These are phyloP conservation scores for Phaeophleospora eucalypticola DNA, from an alignment of 2,329 filamentous ascomycete species.

Conservation along the genomic window DNA sequence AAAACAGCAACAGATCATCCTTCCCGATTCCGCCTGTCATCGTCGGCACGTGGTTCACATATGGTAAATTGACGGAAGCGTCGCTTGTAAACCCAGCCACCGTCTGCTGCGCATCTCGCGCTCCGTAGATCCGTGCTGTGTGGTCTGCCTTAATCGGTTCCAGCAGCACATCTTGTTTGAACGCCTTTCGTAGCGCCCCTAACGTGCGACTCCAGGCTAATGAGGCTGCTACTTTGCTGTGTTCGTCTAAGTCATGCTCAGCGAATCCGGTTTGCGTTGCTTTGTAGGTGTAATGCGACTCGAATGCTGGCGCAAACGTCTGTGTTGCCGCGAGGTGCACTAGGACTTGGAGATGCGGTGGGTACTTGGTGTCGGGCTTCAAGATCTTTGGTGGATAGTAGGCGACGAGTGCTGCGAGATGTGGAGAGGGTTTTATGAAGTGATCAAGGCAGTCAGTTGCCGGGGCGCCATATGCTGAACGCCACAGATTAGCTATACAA, in stretches of 20 bases:
- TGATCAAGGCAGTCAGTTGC: conserved; percentile 39
- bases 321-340: conserved; percentile 41
- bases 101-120: conserved; percentile 27
- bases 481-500: too few relatives aligned
- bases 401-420: conserved; percentile 38
- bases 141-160: conserved; percentile 37
- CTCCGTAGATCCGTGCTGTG: conserved; percentile 23
- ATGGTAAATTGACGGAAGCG: too few relatives aligned
- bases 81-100: conserved; percentile 30
- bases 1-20: conserved; percentile 47
- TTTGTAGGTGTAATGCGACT: conserved; percentile 37
- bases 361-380: conserved; percentile 36
- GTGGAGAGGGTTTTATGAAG: conserved; percentile 39
- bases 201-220: conserved; percentile 43
- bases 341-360: conserved; percentile 35
- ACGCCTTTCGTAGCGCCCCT: conserved; percentile 31
- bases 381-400: conserved; percentile 42
- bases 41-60: conserved; percentile 40
- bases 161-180: conserved; percentile 28
- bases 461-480: conserved; percentile 41
- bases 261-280: conserved; percentile 39
- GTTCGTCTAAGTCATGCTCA: conserved; percentile 38
- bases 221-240: conserved; percentile 38
- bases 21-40: conserved; percentile 42
- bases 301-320: conserved; percentile 36